Evolutionary conservation across 768 basidiomycete genomes (phyloP).

Genomic region (Holtermanniella nyarrowii): DNA sequence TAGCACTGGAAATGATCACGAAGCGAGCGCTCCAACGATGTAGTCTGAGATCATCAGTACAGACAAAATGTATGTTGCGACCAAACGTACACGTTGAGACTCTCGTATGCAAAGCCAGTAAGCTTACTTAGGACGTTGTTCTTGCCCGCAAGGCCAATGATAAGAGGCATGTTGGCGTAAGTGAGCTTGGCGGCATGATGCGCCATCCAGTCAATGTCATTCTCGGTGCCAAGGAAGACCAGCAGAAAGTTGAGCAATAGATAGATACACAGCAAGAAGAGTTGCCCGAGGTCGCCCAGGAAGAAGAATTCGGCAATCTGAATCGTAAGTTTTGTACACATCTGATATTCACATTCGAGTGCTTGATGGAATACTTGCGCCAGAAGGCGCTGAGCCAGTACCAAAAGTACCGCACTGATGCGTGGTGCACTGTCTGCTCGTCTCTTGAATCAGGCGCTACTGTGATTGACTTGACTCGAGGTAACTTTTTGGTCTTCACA

Average conservation of each 20-base stretch:
- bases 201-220: constrained; percentile 12
- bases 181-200: constrained; percentile 11
- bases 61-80: too few species aligned
- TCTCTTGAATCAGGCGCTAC: neutral
- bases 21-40: constrained; percentile 10
- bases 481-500: constrained; percentile 1
- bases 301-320: constrained; percentile 7
- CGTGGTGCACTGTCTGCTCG: neutral
- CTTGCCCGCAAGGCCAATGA: constrained; percentile 12
- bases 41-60: too few species aligned
- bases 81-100: constrained; percentile 11
- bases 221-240: constrained; percentile 6
- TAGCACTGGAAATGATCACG: constrained; percentile 9
- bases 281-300: constrained; percentile 11
- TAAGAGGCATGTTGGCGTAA: constrained; percentile 12
- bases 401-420: neutral
- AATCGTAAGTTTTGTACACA: neutral
- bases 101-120: constrained; percentile 12
- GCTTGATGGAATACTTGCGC: constrained; percentile 12
- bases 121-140: constrained; percentile 8
- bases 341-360: neutral
- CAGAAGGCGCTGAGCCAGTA: constrained; percentile 12
- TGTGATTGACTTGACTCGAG: constrained; percentile 4
- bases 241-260: constrained; percentile 11
- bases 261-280: constrained; percentile 8